phyloP scores from a whole-genome alignment of 2,329 filamentous ascomycete species.

The Aplosporella prunicola region DNA sequence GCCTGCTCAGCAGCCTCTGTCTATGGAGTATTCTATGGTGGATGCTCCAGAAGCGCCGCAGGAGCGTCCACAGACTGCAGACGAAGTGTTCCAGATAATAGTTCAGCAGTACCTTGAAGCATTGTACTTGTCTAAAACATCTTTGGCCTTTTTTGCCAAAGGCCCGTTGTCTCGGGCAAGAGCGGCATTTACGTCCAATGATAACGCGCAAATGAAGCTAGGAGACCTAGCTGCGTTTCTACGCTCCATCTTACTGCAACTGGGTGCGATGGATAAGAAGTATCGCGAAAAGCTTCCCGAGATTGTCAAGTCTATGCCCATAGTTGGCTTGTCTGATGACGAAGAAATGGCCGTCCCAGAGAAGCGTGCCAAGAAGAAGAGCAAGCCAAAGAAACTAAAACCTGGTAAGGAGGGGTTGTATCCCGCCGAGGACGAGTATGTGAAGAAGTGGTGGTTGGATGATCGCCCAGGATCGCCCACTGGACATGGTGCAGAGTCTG shows the following conservation, averaged over 20 bases:
- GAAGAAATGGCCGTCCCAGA: constrained; percentile 18
- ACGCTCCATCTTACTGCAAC: constrained; percentile 57
- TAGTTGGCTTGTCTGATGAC: constrained; percentile 36
- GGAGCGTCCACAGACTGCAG: constrained; percentile 13
- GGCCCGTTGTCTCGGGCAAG: constrained; percentile 67
- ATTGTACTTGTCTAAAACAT: constrained; percentile 50
- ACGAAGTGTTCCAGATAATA: constrained; percentile 44
- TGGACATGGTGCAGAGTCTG: constrained; percentile 16
- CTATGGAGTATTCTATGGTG: constrained; percentile 5
- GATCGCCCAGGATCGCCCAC: constrained; percentile 4
- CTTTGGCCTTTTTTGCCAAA: constrained; percentile 75
- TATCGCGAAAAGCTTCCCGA: constrained; percentile 62
- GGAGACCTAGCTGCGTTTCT: constrained; percentile 58
- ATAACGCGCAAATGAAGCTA: constrained; percentile 51
- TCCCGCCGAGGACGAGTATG: constrained; percentile 52
- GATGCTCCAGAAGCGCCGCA: not conserved
- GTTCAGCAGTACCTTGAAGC: constrained; percentile 33
- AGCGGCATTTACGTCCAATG: constrained; percentile 57
- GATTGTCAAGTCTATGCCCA: constrained; percentile 50
- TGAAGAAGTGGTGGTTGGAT: constrained; percentile 61
- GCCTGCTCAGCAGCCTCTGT: constrained; percentile 1
- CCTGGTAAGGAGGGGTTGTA: constrained; percentile 61
- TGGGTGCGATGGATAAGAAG: constrained; percentile 65
- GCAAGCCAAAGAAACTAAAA: constrained; percentile 55
- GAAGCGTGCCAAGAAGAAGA: constrained; percentile 32